A percentile compares a stretch with the other conserved stretches of the same genome.
phyloP scores from a whole-genome alignment of 192 early-diverging fungal species.

The Umbelopsis sp. region DNA sequence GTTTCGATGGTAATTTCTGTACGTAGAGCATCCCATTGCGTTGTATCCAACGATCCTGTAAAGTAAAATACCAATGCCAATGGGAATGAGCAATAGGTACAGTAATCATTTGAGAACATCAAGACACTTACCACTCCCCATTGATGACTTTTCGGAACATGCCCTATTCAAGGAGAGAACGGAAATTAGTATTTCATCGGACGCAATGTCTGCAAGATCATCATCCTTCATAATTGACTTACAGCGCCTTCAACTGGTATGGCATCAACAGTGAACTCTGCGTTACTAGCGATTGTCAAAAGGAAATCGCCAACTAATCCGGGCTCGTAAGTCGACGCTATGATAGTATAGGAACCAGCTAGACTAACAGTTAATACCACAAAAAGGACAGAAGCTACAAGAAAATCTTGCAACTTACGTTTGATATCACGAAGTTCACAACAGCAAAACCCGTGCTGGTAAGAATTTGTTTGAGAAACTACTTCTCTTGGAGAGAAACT shows the following conservation, averaged over 20 bases:
- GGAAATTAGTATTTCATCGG: too few species aligned
- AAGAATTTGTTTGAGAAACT: conserved; percentile 71
- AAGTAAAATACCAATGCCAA: neutral
- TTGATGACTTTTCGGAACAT: conserved; percentile 62
- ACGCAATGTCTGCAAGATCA: neutral
- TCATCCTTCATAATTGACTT: conserved; percentile 21
- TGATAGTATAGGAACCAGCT: conserved; percentile 78
- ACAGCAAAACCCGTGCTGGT: conserved; percentile 76
- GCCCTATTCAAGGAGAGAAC: conserved; percentile 35
- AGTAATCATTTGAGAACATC: too few species aligned
- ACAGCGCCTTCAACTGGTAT: conserved; percentile 79
- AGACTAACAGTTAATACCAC: conserved; percentile 8
- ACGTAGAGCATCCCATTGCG: conserved; percentile 61
- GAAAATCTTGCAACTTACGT: conserved; percentile 37
- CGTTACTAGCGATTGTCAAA: conserved; percentile 61
- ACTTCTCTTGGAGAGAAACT: conserved; percentile 61
- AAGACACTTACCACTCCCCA: conserved; percentile 52
- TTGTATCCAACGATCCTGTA: conserved; percentile 52
- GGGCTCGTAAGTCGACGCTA: conserved; percentile 80
- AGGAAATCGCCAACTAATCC: conserved; percentile 67
- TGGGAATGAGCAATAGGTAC: neutral
- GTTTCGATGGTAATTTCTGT: conserved; percentile 57
- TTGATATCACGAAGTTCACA: conserved; percentile 63
- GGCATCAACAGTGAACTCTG: conserved; percentile 48
- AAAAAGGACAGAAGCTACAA: neutral